Evolutionary conservation across 345 rosid genomes (phyloP), one percentile per base, ranked within the genome.

Genomic region (Erodium maritimum): DNA sequence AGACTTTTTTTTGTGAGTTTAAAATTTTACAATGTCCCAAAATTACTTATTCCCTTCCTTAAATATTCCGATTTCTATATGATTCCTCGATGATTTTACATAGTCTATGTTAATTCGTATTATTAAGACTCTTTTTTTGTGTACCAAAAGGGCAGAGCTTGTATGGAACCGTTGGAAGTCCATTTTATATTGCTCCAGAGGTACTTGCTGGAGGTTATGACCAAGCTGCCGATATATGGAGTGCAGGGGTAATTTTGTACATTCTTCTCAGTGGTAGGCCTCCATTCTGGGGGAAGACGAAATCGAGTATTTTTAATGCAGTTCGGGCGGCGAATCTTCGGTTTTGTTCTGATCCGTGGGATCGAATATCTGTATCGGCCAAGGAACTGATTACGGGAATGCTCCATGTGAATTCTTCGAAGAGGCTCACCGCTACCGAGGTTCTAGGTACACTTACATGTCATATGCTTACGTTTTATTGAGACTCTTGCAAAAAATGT

Each of bases 151-250:
- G n/a, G n/a, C n/a, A n/a, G n/a, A n/a, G n/a, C n/a, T n/a, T n/a
- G n/a, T n/a, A n/a, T n/a, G 84, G 90, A 63, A 84, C 81, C 16
- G 90, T 79, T 23, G 86, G 84, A 45, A 84, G 86, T 74, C 90
- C 90, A 8, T 84, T 84, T 71, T 84, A 81, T 70, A 84, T 81
- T 59, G 90, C 90, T 50, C 90, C 90, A 1, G 86, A 84, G 75
- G 90, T 84, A 61, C 67, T 84, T 67, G 54, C 68, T 0, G 86
- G 90, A 29, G 80, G 81, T 18, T 84, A 84, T 73, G 75, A 84
- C 61, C 86, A 84, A 69, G 78, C 79, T 54, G 90, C 90, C 58
- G 90, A 84, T 65, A 67, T 84, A 45, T 84, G 86, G 90, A 84
- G 90, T 72, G 84, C 90, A 2, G 90, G 90, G 48, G 86, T 80